These are phyloP conservation scores for Bremia lactucae DNA, from an alignment of 352 stramenopile genomes.

Conservation along the genomic window DNA sequence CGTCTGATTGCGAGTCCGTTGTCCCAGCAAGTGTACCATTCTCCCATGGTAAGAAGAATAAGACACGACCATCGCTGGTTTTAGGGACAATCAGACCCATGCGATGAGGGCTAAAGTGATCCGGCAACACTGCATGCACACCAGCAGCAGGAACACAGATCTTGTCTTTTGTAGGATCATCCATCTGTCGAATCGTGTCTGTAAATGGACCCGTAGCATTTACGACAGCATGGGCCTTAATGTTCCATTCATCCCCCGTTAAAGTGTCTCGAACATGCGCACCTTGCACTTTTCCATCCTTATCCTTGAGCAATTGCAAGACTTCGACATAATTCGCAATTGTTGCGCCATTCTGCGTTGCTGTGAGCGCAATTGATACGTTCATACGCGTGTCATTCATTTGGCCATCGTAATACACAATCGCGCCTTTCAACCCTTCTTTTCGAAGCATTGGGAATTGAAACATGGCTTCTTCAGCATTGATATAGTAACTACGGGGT, in stretches of 20 bases:
- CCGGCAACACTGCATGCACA: constrained; percentile 91
- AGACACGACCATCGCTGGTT: constrained; percentile 87
- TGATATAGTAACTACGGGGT: constrained; percentile 85
- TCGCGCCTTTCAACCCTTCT: constrained; percentile 86
- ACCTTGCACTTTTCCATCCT: constrained; percentile 74
- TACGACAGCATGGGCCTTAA: constrained; percentile 84
- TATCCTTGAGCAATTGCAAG: constrained; percentile 75
- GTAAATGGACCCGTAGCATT: constrained; percentile 94
- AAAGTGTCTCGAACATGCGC: constrained; percentile 84
- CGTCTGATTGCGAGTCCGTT: constrained; percentile 88
- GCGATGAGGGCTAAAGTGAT: constrained; percentile 90
- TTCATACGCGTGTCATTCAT: constrained; percentile 94
- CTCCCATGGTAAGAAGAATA: constrained; percentile 96
- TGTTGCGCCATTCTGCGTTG: constrained; percentile 87
- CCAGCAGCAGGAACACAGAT: constrained; percentile 90
- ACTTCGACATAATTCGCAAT: constrained; percentile 90
- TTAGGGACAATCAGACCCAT: constrained; percentile 96
- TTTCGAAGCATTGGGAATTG: constrained; percentile 91
- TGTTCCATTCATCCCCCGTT: constrained; percentile 85
- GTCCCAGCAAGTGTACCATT: constrained; percentile 89
- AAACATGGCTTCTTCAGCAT: constrained; percentile 86
- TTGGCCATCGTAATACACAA: constrained; percentile 88
- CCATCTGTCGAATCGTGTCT: constrained; percentile 85
- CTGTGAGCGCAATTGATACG: constrained; percentile 90
- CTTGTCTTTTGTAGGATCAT: constrained; percentile 80